Evolutionary conservation across 495 filamentous ascomycete genomes (phyloP).

Genomic region (Bacidia rubella): DNA sequence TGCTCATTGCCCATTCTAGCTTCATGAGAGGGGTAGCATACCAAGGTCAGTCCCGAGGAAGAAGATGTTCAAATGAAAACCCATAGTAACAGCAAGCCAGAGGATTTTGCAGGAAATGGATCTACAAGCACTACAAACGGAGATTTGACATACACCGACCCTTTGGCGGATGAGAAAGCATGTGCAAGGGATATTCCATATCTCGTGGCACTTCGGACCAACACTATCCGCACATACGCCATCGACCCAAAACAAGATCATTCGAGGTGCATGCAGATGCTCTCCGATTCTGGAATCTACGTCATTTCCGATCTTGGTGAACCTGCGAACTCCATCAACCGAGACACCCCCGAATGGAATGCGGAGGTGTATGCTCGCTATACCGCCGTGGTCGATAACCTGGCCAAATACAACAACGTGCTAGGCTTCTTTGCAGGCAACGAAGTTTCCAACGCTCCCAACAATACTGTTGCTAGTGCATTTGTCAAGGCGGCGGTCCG

Average conservation of each 20-base stretch:
- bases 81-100: slow-evolving; percentile 15
- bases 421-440: slow-evolving; percentile 97
- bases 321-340: slow-evolving; percentile 70
- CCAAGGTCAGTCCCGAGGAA: slow-evolving; percentile 37
- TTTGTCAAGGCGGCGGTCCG: slow-evolving; percentile 95
- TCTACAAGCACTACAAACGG: slow-evolving; percentile 21
- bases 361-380: slow-evolving; percentile 64
- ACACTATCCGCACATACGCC: slow-evolving; percentile 87
- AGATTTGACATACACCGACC: slow-evolving; percentile 39
- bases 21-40: slow-evolving; percentile 85
- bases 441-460: slow-evolving; percentile 76
- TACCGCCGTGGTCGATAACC: slow-evolving; percentile 65
- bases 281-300: slow-evolving; percentile 84
- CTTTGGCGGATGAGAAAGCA: slow-evolving; percentile 51
- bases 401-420: slow-evolving; percentile 69
- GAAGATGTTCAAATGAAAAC: slow-evolving; percentile 5
- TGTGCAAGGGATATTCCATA: slow-evolving; percentile 79
- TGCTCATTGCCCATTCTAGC: slow-evolving; percentile 25
- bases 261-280: slow-evolving; percentile 66
- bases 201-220: slow-evolving; percentile 63
- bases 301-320: slow-evolving; percentile 79
- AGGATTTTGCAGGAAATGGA: slow-evolving; percentile 37
- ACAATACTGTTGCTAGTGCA: slow-evolving; percentile 73
- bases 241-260: slow-evolving; percentile 72
- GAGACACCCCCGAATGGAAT: slow-evolving; percentile 63